Percentiles rank a stretch among this genome's conserved stretches.
Conservation (phyloP, 2,329 filamentous ascomycete genomes). For the Phoma sp. region DNA sequence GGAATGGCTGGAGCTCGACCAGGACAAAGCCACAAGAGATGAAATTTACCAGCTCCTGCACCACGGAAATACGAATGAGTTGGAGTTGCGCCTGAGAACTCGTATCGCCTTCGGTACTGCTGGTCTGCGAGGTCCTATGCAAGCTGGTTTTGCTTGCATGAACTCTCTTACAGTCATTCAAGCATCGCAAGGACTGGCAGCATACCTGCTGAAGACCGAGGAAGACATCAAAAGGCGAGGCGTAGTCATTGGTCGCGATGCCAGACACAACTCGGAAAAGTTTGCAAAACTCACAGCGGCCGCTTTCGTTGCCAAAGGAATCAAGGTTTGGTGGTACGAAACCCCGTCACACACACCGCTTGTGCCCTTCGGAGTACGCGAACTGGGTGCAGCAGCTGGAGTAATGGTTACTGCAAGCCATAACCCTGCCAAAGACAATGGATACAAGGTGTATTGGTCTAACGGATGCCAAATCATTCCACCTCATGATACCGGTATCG, state of each 20-base stretch:
- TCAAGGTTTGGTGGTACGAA: constrained; percentile 66
- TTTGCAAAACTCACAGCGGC: constrained; percentile 67
- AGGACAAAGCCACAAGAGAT: constrained; percentile 58
- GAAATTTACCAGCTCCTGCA: constrained; percentile 61
- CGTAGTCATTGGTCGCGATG: constrained; percentile 68
- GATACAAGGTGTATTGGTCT: constrained; percentile 71
- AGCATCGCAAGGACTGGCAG: constrained; percentile 69
- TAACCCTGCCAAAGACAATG: constrained; percentile 69
- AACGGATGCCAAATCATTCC: constrained; percentile 71
- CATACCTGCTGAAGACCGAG: constrained; percentile 59
- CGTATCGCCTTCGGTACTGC: constrained; percentile 68
- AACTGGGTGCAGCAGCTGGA: constrained; percentile 62
- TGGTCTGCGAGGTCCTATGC: constrained; percentile 68
- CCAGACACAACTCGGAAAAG: constrained; percentile 65
- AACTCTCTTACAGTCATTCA: constrained; percentile 66
- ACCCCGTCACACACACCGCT: constrained; percentile 64
- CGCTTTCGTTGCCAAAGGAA: constrained; percentile 63
- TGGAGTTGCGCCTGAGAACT: constrained; percentile 59
- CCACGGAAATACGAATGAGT: constrained; percentile 53
- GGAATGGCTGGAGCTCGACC: constrained; percentile 65
- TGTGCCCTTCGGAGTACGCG: constrained; percentile 65
- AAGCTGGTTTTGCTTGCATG: constrained; percentile 67
- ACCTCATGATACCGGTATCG: constrained; percentile 65
- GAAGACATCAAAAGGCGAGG: constrained; percentile 52
- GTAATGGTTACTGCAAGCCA: constrained; percentile 72